Conservation (phyloP, 306 rosid species). For the Rosa chinensis region DNA sequence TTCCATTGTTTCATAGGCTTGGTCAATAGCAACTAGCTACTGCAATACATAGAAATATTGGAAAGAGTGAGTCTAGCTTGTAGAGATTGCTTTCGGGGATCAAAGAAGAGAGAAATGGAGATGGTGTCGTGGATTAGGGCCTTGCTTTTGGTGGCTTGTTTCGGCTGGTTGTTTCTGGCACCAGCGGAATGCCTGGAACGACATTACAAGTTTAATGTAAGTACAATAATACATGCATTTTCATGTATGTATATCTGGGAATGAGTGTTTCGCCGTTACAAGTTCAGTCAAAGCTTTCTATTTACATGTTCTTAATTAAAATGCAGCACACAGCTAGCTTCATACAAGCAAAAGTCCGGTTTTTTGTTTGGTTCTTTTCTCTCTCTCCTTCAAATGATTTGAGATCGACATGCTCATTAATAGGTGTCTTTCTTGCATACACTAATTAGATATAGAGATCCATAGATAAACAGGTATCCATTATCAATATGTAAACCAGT, state of each 20-base stretch:
- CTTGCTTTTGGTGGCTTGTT: constrained; percentile 23
- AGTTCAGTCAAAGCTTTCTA: background rate
- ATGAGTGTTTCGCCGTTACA: background rate
- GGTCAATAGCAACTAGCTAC: background rate
- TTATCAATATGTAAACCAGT: background rate
- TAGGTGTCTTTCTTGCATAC: background rate
- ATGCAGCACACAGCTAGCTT: background rate
- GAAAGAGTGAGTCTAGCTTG: background rate
- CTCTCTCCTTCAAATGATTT: background rate
- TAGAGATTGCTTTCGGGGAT: background rate
- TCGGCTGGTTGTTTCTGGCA: constrained; percentile 21
- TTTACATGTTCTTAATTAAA: background rate
- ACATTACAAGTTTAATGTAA: constrained; percentile 52
- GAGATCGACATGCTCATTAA: background rate
- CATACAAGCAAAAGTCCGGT: background rate
- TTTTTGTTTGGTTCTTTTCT: background rate
- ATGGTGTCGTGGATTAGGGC: constrained; percentile 19
- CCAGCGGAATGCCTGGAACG: constrained; percentile 45
- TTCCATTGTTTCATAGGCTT: background rate
- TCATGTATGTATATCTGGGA: background rate
- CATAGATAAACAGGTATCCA: background rate
- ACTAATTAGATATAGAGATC: background rate
- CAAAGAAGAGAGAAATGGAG: constrained; percentile 1
- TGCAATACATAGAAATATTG: background rate
- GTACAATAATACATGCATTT: constrained; percentile 8